Evolutionary conservation across 177 flowering plant genomes (phyloP).

Genomic region (Tripterygium wilfordii): DNA sequence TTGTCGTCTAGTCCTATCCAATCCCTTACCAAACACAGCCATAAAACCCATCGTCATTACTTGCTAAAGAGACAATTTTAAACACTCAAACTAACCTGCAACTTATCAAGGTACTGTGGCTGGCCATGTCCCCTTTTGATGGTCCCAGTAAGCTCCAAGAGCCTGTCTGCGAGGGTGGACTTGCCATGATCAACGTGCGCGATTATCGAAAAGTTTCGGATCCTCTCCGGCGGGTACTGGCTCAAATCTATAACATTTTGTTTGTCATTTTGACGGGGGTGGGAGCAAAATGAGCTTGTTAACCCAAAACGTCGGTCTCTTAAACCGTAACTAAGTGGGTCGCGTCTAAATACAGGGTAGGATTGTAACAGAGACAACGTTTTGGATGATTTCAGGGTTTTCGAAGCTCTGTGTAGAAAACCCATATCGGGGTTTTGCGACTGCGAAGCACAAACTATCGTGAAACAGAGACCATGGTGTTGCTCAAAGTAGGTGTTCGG

Average conservation of each 20-base stretch:
- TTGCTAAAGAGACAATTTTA: background rate
- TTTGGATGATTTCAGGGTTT: slow-evolving; percentile 22
- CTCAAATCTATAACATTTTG: slow-evolving; percentile 50
- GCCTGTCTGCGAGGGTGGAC: slow-evolving; percentile 89
- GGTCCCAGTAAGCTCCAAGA: slow-evolving; percentile 94
- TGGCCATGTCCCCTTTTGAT: slow-evolving; percentile 88
- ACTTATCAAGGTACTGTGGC: slow-evolving; percentile 94
- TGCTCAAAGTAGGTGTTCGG: too few relatives aligned
- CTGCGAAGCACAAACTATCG: too few relatives aligned
- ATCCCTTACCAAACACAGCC: background rate
- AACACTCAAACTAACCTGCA: slow-evolving; percentile 54
- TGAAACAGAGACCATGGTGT: too few relatives aligned
- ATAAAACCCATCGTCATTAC: background rate
- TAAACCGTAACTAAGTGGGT: background rate
- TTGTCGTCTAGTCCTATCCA: too few relatives aligned
- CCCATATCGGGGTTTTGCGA: too few relatives aligned
- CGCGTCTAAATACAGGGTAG: slow-evolving; percentile 3
- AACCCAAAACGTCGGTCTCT: slow-evolving; percentile 7
- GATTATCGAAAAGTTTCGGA: slow-evolving; percentile 90
- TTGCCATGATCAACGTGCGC: slow-evolving; percentile 98
- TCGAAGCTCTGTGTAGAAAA: slow-evolving; percentile 31
- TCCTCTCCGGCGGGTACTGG: slow-evolving; percentile 65
- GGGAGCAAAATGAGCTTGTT: slow-evolving; percentile 26
- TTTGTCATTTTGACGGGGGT: slow-evolving; percentile 32
- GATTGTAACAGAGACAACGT: background rate